Base-by-base conservation (phyloP, 176 grass and related monocot genomes). In the Oryza brachyantha region DNA sequence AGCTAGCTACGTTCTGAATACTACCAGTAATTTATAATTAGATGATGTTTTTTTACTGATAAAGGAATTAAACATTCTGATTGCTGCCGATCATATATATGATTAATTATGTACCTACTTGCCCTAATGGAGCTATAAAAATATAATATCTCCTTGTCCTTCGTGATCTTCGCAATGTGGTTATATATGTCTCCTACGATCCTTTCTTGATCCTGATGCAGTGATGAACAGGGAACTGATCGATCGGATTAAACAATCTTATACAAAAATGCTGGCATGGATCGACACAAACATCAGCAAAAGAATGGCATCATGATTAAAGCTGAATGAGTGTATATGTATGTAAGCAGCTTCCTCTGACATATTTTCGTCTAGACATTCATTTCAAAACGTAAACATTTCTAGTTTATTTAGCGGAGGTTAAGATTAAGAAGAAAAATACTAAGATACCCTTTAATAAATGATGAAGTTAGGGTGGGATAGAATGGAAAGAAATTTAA, bases 101-200 rank as follows among this genome's bases (percentile, higher is more conserved):
- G 79, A 87, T 87, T 72, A 72, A 26, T n/a, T n/a, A n/a, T n/a
- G n/a, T 17, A 63, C 31, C 34, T 37, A 80, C 17, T 42, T n/a
- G 60, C 39, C 4, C 31, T 32, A 4, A 32, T n/a, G n/a, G 31
- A 32, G 3, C 31, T 32, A 79, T 66, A 19, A 55, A 24, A 61
- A 26, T 60, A 73, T 46, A 28, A 11, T 68, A 35, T 73, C 60
- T 50, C 48, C 42, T 66, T 66, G 68, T 74, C 66, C 60, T 76
- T 87, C 34, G 64, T 55, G 78, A 78, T 88, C 77, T 85, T 81
- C 61, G 57, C 77, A 55, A 16, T 6, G 14, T 68, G 73, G 31
- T 70, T 88, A 68, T 68, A 62, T 78, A 84, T 71, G 28, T 39
- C 24, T 24, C 59, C 70, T 74, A 2, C 16, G 39, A 41, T 64